Evolutionary conservation across 1,284 basidiomycete species (phyloP).

Genomic region (Singerocomus inundabilis): DNA sequence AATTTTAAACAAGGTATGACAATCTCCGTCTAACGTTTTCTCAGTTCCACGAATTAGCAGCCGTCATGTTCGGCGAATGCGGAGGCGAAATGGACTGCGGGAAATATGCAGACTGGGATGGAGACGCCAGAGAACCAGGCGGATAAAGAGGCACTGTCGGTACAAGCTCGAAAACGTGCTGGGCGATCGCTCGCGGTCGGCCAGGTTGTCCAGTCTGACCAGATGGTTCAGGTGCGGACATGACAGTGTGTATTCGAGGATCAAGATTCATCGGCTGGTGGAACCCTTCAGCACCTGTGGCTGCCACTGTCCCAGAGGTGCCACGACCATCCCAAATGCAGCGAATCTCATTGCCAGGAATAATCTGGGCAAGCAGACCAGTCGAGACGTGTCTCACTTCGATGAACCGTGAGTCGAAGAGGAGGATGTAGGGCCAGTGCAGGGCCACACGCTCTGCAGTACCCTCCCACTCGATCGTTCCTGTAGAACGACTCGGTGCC

Average conservation of each 20-base stretch:
- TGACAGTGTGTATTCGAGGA: slow-evolving; percentile 71
- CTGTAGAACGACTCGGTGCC: slow-evolving; percentile 69
- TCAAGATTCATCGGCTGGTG: slow-evolving; percentile 59
- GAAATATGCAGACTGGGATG: slow-evolving; percentile 61
- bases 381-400: slow-evolving; percentile 87
- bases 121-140: slow-evolving; percentile 61
- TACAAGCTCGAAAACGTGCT: slow-evolving; percentile 79
- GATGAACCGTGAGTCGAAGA: slow-evolving; percentile 90
- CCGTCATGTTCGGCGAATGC: slow-evolving; percentile 47
- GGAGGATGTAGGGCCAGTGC: slow-evolving; percentile 86
- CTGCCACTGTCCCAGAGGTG: slow-evolving; percentile 40
- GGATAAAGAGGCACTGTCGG: slow-evolving; percentile 73
- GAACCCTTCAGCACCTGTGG: slow-evolving; percentile 20
- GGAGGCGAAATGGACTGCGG: slow-evolving; percentile 60
- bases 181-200: slow-evolving; percentile 49
- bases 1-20: not conserved
- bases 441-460: slow-evolving; percentile 84
- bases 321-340: slow-evolving; percentile 88
- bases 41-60: slow-evolving; percentile 28
- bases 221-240: slow-evolving; percentile 54
- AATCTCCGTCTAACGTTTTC: not conserved
- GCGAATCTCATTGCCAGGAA: slow-evolving; percentile 76
- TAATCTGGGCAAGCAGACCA: slow-evolving; percentile 87
- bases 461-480: slow-evolving; percentile 94
- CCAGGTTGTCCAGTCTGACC: slow-evolving; percentile 36